phyloP scores from a whole-genome alignment of 1,284 basidiomycete genomes.

The Pyrrhoderma noxium region DNA sequence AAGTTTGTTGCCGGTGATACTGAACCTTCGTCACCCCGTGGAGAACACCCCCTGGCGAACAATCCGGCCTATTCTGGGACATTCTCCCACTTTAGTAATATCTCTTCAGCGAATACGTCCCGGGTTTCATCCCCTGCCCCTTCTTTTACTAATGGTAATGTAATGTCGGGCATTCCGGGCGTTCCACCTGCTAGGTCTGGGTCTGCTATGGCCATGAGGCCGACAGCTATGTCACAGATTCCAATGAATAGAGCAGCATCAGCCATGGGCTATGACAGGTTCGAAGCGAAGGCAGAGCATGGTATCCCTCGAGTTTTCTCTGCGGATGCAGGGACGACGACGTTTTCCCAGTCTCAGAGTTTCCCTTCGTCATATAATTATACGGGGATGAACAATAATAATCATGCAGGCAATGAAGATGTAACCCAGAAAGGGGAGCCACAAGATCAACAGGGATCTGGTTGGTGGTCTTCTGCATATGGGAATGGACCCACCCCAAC shows the following conservation, averaged over 20 bases:
- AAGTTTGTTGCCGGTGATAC: slow-evolving; percentile 94
- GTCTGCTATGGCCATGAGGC: slow-evolving; percentile 53
- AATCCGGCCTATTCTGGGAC: slow-evolving; percentile 61
- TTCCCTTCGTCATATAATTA: slow-evolving; percentile 27
- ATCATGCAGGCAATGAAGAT: background rate
- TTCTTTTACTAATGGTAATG: slow-evolving; percentile 41
- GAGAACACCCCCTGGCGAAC: slow-evolving; percentile 35
- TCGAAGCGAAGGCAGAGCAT: slow-evolving; percentile 36
- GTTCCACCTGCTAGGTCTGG: slow-evolving; percentile 45
- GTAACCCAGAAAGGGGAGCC: background rate
- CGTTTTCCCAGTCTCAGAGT: slow-evolving; percentile 40
- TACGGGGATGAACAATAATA: background rate
- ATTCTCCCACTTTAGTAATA: slow-evolving; percentile 91
- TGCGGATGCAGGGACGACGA: slow-evolving; percentile 42
- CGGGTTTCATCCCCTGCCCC: slow-evolving; percentile 67
- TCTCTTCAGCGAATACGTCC: slow-evolving; percentile 74
- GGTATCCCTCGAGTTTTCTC: slow-evolving; percentile 47
- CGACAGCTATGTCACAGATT: slow-evolving; percentile 36
- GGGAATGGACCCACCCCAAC: slow-evolving; percentile 55
- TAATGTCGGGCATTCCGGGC: slow-evolving; percentile 32
- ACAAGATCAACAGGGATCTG: slow-evolving; percentile 28
- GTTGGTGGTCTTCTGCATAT: slow-evolving; percentile 58
- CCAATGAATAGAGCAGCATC: slow-evolving; percentile 67
- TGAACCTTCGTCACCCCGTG: slow-evolving; percentile 39
- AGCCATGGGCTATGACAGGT: slow-evolving; percentile 62